Evolutionary conservation across 768 basidiomycete genomes (phyloP), one percentile per base, ranked within the genome.

Genomic region (Mycena galopus): DNA sequence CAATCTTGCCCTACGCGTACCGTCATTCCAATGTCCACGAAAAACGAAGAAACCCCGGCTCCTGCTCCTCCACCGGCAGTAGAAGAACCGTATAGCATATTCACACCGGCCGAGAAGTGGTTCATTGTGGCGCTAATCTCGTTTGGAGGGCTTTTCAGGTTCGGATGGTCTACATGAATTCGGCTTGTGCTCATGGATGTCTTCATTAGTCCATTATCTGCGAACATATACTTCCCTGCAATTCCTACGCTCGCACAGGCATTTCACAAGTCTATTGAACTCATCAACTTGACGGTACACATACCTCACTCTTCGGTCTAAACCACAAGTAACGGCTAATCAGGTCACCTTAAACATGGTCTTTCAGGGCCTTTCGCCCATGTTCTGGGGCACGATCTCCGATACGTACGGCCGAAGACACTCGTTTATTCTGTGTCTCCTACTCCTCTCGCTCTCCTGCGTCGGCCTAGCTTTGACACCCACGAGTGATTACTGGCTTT

Each of bases 151-250:
- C 61, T 92, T 1, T 93, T 92, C 79, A 94, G 92, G 93, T 86
- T 19, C 39, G 39, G 11, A n/a, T n/a, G 3, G 7, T 39, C 17
- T n/a, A n/a, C 39, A 16, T 39, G 39, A 5, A 39, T 30, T 19
- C 37, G 21, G 27, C 37, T 63, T 23, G 7, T 35, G 50, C 39
- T 39, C 4, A 39, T 14, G 35, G 11, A 39, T 39, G 17, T 39
- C 39, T 16, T 39, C 50, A 70, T 37, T 25, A 92, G 91, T 76
- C 92, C 93, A 0, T 81, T 95, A 12, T 93, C 93, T 2, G 86
- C 93, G 3, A 94, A 91, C 67, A 92, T 95, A 67, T 95, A 94
- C 78, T 89, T 94, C 56, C 94, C 94, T 8, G 93, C 91, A 16
- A 92, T 96, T 47, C 95, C 94, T 2, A 85, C 88, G 0, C 81